Evolutionary conservation across 768 basidiomycete species (phyloP).

Genomic region (Lentinula sp.): DNA sequence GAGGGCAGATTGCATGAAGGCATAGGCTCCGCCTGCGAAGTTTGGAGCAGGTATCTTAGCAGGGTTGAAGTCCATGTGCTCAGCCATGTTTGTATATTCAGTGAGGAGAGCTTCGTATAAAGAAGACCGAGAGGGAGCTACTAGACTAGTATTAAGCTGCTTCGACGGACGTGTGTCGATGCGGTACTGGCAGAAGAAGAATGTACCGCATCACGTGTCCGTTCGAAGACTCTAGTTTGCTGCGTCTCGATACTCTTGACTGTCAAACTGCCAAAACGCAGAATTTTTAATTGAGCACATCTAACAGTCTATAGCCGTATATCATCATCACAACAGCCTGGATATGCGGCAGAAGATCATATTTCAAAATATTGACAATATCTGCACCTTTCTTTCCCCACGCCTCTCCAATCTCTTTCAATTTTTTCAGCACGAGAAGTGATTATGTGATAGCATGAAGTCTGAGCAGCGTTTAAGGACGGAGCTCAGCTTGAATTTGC

Average conservation of each 20-base stretch:
- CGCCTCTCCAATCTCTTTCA: constrained; percentile 40
- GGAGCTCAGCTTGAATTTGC: constrained; percentile 56
- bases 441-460: no score
- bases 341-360: constrained; percentile 42
- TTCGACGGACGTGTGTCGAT: background rate
- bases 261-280: no score
- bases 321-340: constrained; percentile 30
- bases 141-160: no score
- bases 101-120: background rate
- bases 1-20: background rate
- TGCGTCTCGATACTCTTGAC: no score
- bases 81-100: background rate
- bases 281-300: no score
- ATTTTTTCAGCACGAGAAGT: constrained; percentile 37
- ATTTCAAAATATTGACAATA: constrained; percentile 44
- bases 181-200: background rate
- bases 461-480: no score
- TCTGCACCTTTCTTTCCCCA: constrained; percentile 39
- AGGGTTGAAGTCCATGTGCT: background rate
- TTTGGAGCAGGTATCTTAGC: background rate
- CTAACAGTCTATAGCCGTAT: background rate
- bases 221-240: constrained; percentile 2
- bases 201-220: constrained; percentile 5
- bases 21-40: background rate
- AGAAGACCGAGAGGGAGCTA: no score